Percentiles rank a stretch among this genome's conserved stretches.
phyloP scores from a whole-genome alignment of 2,329 filamentous ascomycete genomes.

The Diaporthe amygdali region DNA sequence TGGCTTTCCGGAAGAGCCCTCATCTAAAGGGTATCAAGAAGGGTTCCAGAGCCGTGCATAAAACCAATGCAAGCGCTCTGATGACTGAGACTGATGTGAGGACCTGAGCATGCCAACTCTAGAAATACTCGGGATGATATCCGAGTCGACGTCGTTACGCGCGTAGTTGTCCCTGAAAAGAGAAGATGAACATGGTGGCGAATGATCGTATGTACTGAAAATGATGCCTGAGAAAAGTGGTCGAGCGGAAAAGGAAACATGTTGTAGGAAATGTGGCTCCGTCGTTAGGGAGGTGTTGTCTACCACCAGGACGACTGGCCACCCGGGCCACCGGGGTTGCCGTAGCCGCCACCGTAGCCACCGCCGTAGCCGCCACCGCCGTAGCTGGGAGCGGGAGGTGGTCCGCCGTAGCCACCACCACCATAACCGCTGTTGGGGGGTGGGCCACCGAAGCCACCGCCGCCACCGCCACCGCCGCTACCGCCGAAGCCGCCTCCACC shows the following conservation, averaged over 20 bases:
- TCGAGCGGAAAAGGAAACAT: conserved; percentile 28
- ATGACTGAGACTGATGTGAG: conserved; percentile 39
- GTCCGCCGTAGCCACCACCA: conserved; percentile 49
- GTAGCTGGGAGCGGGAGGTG: conserved; percentile 36
- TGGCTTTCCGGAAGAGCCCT: conserved; percentile 34
- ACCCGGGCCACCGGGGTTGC: conserved; percentile 69
- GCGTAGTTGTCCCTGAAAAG: conserved; percentile 38
- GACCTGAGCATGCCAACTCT: conserved; percentile 41
- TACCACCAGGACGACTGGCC: conserved; percentile 75
- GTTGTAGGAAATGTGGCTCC: neutral
- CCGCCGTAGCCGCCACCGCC: conserved; percentile 45
- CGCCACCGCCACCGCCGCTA: conserved; percentile 49
- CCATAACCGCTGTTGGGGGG: conserved; percentile 43
- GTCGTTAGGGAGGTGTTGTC: conserved; percentile 30
- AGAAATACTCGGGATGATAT: conserved; percentile 33
- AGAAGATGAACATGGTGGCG: conserved; percentile 30
- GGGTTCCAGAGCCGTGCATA: conserved; percentile 39
- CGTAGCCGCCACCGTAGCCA: conserved; percentile 64
- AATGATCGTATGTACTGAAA: conserved; percentile 45
- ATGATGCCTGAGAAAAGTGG: conserved; percentile 29
- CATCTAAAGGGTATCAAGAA: conserved; percentile 47
- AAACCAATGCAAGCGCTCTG: conserved; percentile 44
- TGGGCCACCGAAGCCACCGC: conserved; percentile 42
- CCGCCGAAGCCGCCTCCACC: conserved; percentile 52
- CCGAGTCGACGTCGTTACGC: conserved; percentile 40